A percentile compares a stretch with the other conserved stretches of the same genome.
Conservation (phyloP, 202 grass and related monocot species). For the Eragrostis tef region DNA sequence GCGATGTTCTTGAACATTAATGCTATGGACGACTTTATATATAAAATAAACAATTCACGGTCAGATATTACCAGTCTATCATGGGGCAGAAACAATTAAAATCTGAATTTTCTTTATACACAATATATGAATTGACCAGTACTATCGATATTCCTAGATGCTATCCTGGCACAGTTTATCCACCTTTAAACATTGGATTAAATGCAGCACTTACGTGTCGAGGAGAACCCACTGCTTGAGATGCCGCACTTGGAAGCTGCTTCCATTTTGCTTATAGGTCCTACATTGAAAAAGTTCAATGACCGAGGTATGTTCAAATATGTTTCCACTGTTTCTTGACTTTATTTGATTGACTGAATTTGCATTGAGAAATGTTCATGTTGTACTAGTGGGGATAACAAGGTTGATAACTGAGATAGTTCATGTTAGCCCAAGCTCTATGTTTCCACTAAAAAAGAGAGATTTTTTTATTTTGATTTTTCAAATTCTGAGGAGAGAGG, state of each 20-base stretch:
- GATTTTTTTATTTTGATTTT: not conserved
- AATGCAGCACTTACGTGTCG: slow-evolving; percentile 83
- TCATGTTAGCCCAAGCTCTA: slow-evolving; percentile 16
- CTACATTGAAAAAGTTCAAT: slow-evolving; percentile 92
- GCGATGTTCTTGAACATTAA: not conserved
- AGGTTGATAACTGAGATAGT: slow-evolving; percentile 34
- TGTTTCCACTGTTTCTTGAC: slow-evolving; percentile 13
- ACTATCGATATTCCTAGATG: not conserved
- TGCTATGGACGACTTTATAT: slow-evolving; percentile 24
- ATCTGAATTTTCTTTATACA: slow-evolving; percentile 30
- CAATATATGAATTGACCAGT: slow-evolving; percentile 5
- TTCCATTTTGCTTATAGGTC: slow-evolving; percentile 81
- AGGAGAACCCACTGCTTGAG: slow-evolving; percentile 94
- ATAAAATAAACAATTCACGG: slow-evolving; percentile 10
- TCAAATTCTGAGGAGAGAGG: slow-evolving; percentile 17
- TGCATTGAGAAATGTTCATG: slow-evolving; percentile 27
- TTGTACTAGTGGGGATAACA: not conserved
- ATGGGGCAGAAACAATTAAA: slow-evolving; percentile 18
- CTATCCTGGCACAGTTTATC: slow-evolving; percentile 16
- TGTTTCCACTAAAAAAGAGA: slow-evolving; percentile 9
- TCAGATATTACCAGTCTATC: slow-evolving; percentile 2
- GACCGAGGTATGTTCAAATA: slow-evolving; percentile 63
- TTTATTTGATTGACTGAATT: slow-evolving; percentile 40
- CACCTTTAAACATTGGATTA: slow-evolving; percentile 43
- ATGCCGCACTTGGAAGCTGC: slow-evolving; percentile 81